Base-by-base conservation (phyloP, 306 rosid genomes). In the Prosopis cineraria region DNA sequence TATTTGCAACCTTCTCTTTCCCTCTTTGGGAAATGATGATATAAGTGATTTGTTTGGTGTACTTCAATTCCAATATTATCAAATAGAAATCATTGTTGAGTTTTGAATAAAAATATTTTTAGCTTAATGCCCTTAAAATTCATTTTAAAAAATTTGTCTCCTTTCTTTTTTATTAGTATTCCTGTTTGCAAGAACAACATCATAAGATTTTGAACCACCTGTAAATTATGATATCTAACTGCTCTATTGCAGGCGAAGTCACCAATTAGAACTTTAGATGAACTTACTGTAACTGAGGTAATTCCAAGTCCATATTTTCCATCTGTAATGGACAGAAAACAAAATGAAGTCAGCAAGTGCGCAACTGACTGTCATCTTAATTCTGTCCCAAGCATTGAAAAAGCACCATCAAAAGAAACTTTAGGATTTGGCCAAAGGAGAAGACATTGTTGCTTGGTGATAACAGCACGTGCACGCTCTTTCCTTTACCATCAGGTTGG, bases 401-500 rank as follows among this genome's bases (percentile, higher is more conserved):
- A 55, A 73, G 67, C 11, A 19, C 11, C 75, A 62, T 80, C 82
- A 43, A 65, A 81, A 14, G 85, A 87, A 74, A 70, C 16, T 80
- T 66, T 74, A 60, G 94, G 87, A 81, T 95, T 95, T 83, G 99
- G 98, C 53, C 45, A 84, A 77, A 85, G 96, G 81, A 93, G 82
- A 84, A 78, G 71, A 34, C 93, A 93, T 79, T 80, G 88, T 43
- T 91, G 97, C 87, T 77, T 88, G 82, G 96, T 93, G 48, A 76
- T 93, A 60, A 91, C 97, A 11, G 86, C 97, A n/a, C 89, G 98
- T 1, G 90, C 98, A 20, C 90, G 91, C 14, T 62, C 98, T 43
- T 95, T 95, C 85, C 98, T 95, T 45, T 95, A 95, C 74, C 99
- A 95, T 81, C 99, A 95, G 96, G 99, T 94, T 79, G 27, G 62